Base-by-base conservation (phyloP, 2,329 filamentous ascomycete species). In the Tothia fuscella region DNA sequence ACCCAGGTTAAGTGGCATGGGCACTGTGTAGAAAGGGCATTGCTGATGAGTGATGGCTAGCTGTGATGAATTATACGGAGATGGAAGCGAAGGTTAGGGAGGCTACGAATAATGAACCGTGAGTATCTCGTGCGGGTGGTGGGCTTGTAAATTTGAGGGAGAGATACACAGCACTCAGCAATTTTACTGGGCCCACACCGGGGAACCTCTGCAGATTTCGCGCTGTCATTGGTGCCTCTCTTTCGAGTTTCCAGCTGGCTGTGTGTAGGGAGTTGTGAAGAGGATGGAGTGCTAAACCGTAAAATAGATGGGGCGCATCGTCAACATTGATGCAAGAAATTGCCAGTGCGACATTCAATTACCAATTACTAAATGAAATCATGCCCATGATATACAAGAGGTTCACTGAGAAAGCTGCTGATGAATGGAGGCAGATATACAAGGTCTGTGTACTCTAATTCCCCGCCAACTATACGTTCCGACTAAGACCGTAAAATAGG, bases 321-420 rank as follows among this genome's bases (percentile, higher is more conserved):
- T 85, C 84, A 35, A 83, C 82, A 9, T 61, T 82, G 55, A 94
- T 96, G 88, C 88, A 96, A 65, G 91, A 98, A 65, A 98, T 98
- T 62, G 87, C 91, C 63, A 93, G 88, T 63, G 91, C 79, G 55
- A 98, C 91, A 46, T 93, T 94, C 66, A 96, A 89, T 67, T 98
- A 96, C 61, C 87, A 94, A 77, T 77, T 88, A 40, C 78, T 98
- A 44, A 96, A 96, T 63, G 91, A 98, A 64, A 96, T 98, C 59
- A 98, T 98, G 91, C 91, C 91, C 50, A 91, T 98, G 86, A 94
- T 98, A 58, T 98, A 98, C 70, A 91, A 93, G 57, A 84, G 91
- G 50, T 98, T 98, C 63, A 98, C 91, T 47, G 91, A 98, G 61
- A 98, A 98, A 70, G 75, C 87, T 6, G 89, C 91, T 43, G 91